A percentile compares a stretch with the other conserved stretches of the same genome.
phyloP scores from a whole-genome alignment of 2,329 filamentous ascomycete species.

The Hymenoscyphus albidus region DNA sequence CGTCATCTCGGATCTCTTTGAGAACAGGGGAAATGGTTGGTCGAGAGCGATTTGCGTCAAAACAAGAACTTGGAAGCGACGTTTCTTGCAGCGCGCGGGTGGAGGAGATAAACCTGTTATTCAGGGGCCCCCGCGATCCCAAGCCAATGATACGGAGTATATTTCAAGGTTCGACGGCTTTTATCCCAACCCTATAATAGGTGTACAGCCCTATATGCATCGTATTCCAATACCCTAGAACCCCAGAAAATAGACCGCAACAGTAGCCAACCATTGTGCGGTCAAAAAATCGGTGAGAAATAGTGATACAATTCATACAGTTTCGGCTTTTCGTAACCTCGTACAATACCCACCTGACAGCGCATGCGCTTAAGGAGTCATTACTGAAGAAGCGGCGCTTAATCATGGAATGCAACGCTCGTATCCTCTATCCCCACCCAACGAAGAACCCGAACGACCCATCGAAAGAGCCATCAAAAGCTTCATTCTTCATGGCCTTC shows the following conservation, averaged over 20 bases:
- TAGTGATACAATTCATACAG: background rate
- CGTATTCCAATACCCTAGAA: background rate
- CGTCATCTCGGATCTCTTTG: constrained; percentile 11
- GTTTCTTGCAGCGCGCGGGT: constrained; percentile 12
- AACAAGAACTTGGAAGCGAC: constrained; percentile 12
- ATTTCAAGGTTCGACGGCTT: background rate
- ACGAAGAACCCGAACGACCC: constrained; percentile 36
- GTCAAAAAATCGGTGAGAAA: background rate
- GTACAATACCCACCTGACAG: background rate
- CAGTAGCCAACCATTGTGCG: background rate
- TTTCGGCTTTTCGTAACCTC: background rate
- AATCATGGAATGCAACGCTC: background rate
- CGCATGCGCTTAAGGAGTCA: constrained; percentile 1
- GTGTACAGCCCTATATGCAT: background rate
- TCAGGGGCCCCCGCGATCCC: background rate
- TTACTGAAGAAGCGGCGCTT: background rate
- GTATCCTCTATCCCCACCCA: constrained; percentile 20
- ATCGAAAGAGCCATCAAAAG: constrained; percentile 36
- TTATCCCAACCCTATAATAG: background rate
- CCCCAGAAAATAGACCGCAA: background rate
- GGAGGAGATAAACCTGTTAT: background rate
- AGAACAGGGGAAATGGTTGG: constrained; percentile 9
- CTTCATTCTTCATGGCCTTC: constrained; percentile 46
- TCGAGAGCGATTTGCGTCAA: constrained; percentile 2
- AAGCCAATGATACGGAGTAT: background rate